Evolutionary conservation across 345 rosid species (phyloP).

Genomic region (Salix udensis): DNA sequence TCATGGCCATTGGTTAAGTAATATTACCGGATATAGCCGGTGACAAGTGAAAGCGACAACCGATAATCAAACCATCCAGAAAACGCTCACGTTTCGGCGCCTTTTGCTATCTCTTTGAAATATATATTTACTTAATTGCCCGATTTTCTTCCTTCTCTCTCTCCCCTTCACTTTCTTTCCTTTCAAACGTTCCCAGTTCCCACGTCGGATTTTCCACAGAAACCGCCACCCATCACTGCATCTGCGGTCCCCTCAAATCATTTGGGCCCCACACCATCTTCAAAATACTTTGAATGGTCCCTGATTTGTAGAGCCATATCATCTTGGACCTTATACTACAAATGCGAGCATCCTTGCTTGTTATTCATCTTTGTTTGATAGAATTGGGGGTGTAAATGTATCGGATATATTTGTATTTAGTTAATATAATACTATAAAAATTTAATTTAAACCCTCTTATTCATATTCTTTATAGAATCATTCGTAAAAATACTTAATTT

Average conservation of each 20-base stretch:
- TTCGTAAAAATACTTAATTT: too few relatives aligned
- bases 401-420: too few relatives aligned
- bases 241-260: background rate
- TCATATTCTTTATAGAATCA: too few relatives aligned
- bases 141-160: background rate
- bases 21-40: constrained; percentile 20
- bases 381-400: too few relatives aligned
- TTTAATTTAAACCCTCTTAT: too few relatives aligned
- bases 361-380: too few relatives aligned
- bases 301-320: fast-evolving
- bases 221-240: background rate
- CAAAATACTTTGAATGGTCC: background rate
- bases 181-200: background rate
- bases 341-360: background rate
- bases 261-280: background rate
- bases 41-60: constrained; percentile 5
- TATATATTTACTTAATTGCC: background rate
- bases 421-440: too few relatives aligned
- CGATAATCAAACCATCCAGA: background rate
- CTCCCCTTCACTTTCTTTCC: background rate
- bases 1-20: background rate
- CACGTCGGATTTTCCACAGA: background rate
- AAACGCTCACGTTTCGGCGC: constrained; percentile 17
- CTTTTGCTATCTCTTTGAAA: background rate
- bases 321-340: background rate